Evolutionary conservation across 352 stramenopile species (phyloP), one percentile per base, ranked within the genome.

Genomic region (Globisporangium perplexum): DNA sequence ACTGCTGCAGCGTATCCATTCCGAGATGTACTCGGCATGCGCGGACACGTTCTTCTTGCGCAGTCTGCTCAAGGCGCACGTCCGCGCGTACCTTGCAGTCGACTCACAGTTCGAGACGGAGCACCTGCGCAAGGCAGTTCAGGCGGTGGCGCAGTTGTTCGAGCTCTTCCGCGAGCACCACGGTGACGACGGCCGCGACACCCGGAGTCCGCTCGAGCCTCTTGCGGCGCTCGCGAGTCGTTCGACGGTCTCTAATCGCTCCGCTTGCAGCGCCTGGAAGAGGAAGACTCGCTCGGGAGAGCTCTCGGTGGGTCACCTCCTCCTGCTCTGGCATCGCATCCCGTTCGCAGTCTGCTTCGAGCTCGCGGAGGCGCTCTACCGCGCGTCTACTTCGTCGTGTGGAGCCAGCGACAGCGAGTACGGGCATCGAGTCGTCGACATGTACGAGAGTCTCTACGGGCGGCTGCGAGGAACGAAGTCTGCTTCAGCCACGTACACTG

Each of bases 271-370:
- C 22, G 26, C 5, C 33, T 39, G 11, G 14, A 3, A 26, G n/a
- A 5, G 0, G 0, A 14, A 1, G 28, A 36, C 28, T 23, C 20
- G 15, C 15, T 35, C 18, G 18, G 36, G 35, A 12, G 36, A 3
- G 14, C 55, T 65, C 45, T 43, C 38, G 11, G 24, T 65, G 3
- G 47, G 63, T 15, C 38, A 74, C 17, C 23, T 89, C 30, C 53
- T 89, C 4, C 46, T 87, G 1, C 65, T 72, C 8, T 87, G 75
- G 75, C 63, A 79, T 24, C 67, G 68, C 20, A 72, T 89, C n/a
- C 75, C 78, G 1, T 83, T 89, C 33, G 41, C 63, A 17, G 24
- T 87, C 5, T 83, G 71, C 45, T 87, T 84, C 39, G 75, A 89
- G 46, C 72, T 89, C 24, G 71, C 71, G 2, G 75, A 89, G 55